Conservation (phyloP, 2,329 filamentous ascomycete species). For the Aspergillus terreus region DNA sequence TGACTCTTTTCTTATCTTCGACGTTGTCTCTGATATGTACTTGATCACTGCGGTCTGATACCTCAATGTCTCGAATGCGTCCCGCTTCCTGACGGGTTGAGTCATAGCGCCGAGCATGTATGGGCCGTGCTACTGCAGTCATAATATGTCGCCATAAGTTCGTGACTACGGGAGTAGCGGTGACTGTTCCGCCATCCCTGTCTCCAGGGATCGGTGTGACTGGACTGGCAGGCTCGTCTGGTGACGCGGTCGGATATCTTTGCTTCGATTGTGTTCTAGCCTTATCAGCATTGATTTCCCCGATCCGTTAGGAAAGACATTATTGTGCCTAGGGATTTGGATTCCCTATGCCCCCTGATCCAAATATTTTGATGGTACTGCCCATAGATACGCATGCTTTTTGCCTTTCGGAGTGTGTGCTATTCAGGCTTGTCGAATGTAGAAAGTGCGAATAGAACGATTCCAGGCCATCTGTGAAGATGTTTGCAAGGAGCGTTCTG, state of each 20-base stretch:
- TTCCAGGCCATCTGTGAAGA: no score
- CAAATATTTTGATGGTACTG: no score
- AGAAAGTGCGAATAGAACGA: no score
- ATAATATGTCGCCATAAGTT: not conserved
- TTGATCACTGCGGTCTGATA: not conserved
- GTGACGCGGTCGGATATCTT: not conserved
- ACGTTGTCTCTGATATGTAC: not conserved
- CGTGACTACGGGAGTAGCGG: not conserved
- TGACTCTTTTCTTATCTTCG: not conserved
- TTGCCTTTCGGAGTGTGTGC: no score
- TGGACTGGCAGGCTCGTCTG: not conserved
- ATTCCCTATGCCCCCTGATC: no score
- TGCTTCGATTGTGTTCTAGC: not conserved
- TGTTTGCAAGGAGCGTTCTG: no score
- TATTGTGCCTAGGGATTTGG: not conserved
- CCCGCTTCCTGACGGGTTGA: not conserved
- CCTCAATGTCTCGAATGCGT: not conserved
- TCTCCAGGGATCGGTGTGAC: not conserved
- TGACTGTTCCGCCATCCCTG: not conserved
- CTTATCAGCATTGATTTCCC: not conserved
- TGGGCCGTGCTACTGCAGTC: not conserved
- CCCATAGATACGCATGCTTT: not conserved
- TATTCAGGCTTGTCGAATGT: no score
- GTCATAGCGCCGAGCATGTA: not conserved
- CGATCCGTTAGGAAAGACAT: not conserved